These are phyloP conservation scores for Zarea fungicola DNA, from an alignment of 2,329 filamentous ascomycete genomes.

Conservation along the genomic window DNA sequence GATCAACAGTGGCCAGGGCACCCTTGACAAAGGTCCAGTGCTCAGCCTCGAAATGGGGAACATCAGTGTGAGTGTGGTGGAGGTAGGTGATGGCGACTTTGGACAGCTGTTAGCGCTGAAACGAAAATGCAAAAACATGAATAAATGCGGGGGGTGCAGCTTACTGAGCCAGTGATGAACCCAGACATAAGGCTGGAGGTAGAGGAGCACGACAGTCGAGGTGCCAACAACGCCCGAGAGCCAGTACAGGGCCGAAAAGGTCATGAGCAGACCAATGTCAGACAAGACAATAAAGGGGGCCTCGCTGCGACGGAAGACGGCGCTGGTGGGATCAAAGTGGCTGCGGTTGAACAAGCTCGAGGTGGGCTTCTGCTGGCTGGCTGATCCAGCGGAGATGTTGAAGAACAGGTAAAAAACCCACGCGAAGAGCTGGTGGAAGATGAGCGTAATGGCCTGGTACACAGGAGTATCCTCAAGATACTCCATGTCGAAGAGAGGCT, in stretches of 20 bases:
- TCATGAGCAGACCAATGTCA: conserved; percentile 54
- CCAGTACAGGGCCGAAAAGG: conserved; percentile 45
- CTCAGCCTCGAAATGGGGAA: conserved; percentile 54
- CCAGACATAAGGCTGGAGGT: conserved; percentile 62
- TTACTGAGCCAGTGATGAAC: conserved; percentile 65
- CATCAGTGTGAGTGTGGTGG: conserved; percentile 47
- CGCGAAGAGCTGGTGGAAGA: conserved; percentile 59
- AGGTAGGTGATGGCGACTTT: conserved; percentile 69
- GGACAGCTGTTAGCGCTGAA: conserved; percentile 16
- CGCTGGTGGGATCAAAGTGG: conserved; percentile 58
- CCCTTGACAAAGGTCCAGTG: conserved; percentile 59
- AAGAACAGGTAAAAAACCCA: conserved; percentile 61
- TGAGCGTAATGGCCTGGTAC: conserved; percentile 46
- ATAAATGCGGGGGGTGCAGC: conserved; percentile 20
- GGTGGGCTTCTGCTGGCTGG: conserved; percentile 40
- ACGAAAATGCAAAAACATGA: background rate
- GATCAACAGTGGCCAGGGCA: conserved; percentile 58
- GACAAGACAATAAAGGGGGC: conserved; percentile 51
- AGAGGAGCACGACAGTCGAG: conserved; percentile 53
- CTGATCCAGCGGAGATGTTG: conserved; percentile 47
- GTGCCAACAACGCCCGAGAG: conserved; percentile 48
- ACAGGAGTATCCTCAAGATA: conserved; percentile 60
- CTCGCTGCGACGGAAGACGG: conserved; percentile 56
- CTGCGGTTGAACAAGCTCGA: conserved; percentile 39
- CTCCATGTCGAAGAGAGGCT: conserved; percentile 35